Percentiles rank a stretch among this genome's conserved stretches.
Conservation (phyloP, 2,329 filamentous ascomycete species). For the Magnaporthiopsis rhizophila region DNA sequence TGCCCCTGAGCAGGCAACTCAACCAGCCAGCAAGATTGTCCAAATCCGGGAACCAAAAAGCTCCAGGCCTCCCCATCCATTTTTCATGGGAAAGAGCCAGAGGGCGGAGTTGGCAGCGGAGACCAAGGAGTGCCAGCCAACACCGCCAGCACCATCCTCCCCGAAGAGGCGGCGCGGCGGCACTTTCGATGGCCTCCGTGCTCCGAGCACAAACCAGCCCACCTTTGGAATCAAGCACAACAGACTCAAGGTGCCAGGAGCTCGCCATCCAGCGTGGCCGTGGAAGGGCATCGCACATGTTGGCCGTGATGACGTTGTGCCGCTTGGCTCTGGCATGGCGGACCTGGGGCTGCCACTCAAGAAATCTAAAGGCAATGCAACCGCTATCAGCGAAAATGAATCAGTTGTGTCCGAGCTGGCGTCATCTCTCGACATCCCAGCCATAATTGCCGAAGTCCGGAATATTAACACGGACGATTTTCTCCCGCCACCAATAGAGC, state of each 20-base stretch:
- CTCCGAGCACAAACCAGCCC: conserved; percentile 22
- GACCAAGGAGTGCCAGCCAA: conserved; percentile 16
- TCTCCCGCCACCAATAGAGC: conserved; percentile 34
- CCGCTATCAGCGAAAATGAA: conserved; percentile 31
- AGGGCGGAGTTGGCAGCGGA: conserved; percentile 17
- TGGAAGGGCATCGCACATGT: conserved; percentile 56
- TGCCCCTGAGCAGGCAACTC: background rate
- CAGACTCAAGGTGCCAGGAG: conserved; percentile 55
- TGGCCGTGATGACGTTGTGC: conserved; percentile 27
- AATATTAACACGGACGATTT: conserved; percentile 31
- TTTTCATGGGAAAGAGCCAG: conserved; percentile 53
- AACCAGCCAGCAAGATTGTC: background rate
- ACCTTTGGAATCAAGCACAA: conserved; percentile 36
- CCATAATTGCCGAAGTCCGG: conserved; percentile 24
- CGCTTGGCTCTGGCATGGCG: background rate
- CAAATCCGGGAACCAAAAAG: conserved; percentile 11
- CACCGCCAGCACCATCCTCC: conserved; percentile 37
- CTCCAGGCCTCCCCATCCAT: conserved; percentile 43
- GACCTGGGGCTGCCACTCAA: conserved; percentile 18
- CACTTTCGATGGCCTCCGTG: conserved; percentile 11
- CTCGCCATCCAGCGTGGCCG: conserved; percentile 64
- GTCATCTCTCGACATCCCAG: conserved; percentile 31
- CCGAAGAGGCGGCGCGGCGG: conserved; percentile 31
- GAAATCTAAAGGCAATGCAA: conserved; percentile 43
- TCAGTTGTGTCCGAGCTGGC: conserved; percentile 30